Percentiles rank a stretch among this genome's conserved stretches.
Evolutionary conservation across 371 early-diverging fungal genomes (phyloP).

Genomic region (Rhizomucor miehei): DNA sequence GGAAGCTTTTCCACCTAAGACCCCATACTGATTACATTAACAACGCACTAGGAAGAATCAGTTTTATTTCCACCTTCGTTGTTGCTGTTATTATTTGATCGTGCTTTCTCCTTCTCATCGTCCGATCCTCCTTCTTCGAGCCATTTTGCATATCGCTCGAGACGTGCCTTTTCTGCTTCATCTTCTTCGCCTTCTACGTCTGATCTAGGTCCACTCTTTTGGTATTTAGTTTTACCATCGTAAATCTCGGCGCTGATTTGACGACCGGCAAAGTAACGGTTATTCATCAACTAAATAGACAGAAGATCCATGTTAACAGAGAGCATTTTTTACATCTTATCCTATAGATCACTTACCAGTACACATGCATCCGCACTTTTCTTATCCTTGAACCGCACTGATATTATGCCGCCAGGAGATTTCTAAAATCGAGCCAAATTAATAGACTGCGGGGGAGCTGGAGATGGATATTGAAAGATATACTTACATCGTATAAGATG

Average conservation of each 20-base stretch:
- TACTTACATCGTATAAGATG: slow-evolving; percentile 78
- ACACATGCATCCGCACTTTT: slow-evolving; percentile 81
- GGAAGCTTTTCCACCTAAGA: no score
- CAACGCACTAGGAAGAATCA: no score
- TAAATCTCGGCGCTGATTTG: slow-evolving; percentile 77
- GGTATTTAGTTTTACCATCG: slow-evolving; percentile 73
- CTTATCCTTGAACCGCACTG: slow-evolving; percentile 83
- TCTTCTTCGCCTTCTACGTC: slow-evolving; percentile 61
- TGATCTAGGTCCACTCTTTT: slow-evolving; percentile 39
- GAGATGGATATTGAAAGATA: slow-evolving; percentile 4
- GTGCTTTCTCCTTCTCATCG: no score
- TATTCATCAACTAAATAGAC: slow-evolving; percentile 75
- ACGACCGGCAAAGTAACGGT: slow-evolving; percentile 87
- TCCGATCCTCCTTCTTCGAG: slow-evolving; percentile 50
- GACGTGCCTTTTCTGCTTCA: slow-evolving; percentile 64
- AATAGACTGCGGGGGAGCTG: background rate
- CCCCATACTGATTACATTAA: no score
- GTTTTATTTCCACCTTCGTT: no score
- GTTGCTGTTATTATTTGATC: no score
- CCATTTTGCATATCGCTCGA: slow-evolving; percentile 83
- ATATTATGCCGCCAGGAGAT: slow-evolving; percentile 85
- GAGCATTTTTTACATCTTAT: no score
- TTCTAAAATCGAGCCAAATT: slow-evolving; percentile 25
- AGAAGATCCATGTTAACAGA: background rate
- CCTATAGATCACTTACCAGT: slow-evolving; percentile 44